phyloP scores from a whole-genome alignment of 495 filamentous ascomycete genomes.

The Xylaria telfairii region DNA sequence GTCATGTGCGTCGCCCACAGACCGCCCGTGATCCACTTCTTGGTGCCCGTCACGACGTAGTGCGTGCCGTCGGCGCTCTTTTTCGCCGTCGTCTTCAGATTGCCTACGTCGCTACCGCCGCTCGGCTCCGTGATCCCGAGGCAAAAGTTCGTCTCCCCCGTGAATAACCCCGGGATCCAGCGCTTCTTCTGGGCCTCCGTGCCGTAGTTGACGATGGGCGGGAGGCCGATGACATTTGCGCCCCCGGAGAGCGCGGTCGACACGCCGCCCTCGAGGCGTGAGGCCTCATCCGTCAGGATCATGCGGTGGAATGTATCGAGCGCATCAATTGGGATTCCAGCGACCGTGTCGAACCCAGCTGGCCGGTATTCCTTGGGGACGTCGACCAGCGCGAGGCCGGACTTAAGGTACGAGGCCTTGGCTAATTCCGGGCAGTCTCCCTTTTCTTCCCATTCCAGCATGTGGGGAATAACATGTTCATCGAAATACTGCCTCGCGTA shows the following conservation, averaged over 20 bases:
- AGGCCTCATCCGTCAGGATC: slow-evolving; percentile 65
- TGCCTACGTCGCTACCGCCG: slow-evolving; percentile 63
- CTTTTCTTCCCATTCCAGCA: slow-evolving; percentile 55
- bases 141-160: slow-evolving; percentile 69
- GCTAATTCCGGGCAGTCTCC: slow-evolving; percentile 51
- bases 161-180: slow-evolving; percentile 61
- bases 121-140: slow-evolving; percentile 74
- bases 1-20: slow-evolving; percentile 71
- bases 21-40: slow-evolving; percentile 78
- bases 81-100: slow-evolving; percentile 66
- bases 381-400: slow-evolving; percentile 12
- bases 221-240: slow-evolving; percentile 70
- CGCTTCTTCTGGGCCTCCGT: slow-evolving; percentile 59
- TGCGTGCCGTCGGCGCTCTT: slow-evolving; percentile 60
- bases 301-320: slow-evolving; percentile 72
- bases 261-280: slow-evolving; percentile 56
- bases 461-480: slow-evolving; percentile 62
- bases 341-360: slow-evolving; percentile 57
- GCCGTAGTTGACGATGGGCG: slow-evolving; percentile 68
- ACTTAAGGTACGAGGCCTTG: slow-evolving; percentile 42
- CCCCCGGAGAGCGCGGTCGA: slow-evolving; percentile 53
- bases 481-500: slow-evolving; percentile 66
- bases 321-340: slow-evolving; percentile 63
- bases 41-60: slow-evolving; percentile 71
- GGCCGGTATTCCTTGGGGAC: slow-evolving; percentile 38